These are phyloP conservation scores for Botrytis porri DNA, from an alignment of 2,329 filamentous ascomycete species.

Conservation along the genomic window DNA sequence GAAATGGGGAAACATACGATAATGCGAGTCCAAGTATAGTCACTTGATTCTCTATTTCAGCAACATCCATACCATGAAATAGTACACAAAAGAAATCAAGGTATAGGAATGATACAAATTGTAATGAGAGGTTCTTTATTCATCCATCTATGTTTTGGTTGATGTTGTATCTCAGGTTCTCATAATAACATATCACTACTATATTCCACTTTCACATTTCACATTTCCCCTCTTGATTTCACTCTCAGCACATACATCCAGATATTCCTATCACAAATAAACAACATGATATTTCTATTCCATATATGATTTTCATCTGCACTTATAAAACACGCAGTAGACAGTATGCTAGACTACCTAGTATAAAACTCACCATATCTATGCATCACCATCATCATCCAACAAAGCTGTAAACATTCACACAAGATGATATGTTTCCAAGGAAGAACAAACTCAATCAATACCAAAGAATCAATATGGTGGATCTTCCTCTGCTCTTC, in stretches of 20 bases:
- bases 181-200: too few relatives aligned
- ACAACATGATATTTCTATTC: too few relatives aligned
- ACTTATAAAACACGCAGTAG: too few relatives aligned
- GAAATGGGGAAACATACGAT: not conserved
- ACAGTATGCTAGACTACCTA: not conserved
- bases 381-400: not conserved
- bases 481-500: not conserved
- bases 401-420: not conserved
- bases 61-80: not conserved
- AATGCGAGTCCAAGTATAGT: not conserved
- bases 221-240: not conserved
- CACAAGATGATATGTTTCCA: not conserved
- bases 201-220: not conserved
- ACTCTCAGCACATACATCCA: too few relatives aligned
- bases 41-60: not conserved
- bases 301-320: too few relatives aligned
- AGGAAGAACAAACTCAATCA: not conserved
- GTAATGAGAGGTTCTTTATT: not conserved
- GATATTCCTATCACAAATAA: too few relatives aligned
- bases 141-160: too few relatives aligned
- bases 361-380: not conserved
- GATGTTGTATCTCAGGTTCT: too few relatives aligned
- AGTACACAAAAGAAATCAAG: too few relatives aligned
- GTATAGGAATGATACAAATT: too few relatives aligned
- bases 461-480: not conserved